Evolutionary conservation across 179 eudicot genomes (phyloP), one percentile per base, ranked within the genome.

Genomic region (Patellifolia procumbens): DNA sequence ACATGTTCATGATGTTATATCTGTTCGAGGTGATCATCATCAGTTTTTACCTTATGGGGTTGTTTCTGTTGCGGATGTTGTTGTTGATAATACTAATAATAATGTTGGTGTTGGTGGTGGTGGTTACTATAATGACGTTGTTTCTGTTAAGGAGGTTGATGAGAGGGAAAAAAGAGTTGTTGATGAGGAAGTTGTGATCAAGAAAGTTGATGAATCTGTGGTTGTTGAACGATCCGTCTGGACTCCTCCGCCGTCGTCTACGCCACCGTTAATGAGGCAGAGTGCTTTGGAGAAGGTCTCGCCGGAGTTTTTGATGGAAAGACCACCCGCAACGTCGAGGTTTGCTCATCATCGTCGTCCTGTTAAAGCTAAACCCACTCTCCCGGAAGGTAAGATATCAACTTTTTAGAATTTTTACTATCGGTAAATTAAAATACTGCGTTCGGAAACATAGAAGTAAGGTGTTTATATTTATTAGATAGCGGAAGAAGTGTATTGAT

Each of bases 281-380:
- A 61, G 58, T 52, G 61, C 78, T 17, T 19, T 76, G 31, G 79
- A 60, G 65, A 62, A 70, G 59, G 20, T 70, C 10, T 20, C 68
- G 16, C 19, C 76, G 77, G 85, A 77, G 62, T 35, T 22, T 28
- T 60, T 49, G 0, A 66, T 74, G 42, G 87, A 87, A 81, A 90
- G 82, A 71, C 92, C 90, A 16, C 88, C 87, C 39, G 86, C 81
- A 71, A 72, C 82, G n/a, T 73, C 91, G 6, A 87, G 94, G 76
- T 84, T 89, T 39, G 88, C 62, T 24, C 75, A 80, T 31, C 83
- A 82, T 78, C 90, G 91, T 39, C 86, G 83, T 63, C 87, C 85
- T n/a, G n/a, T n/a, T n/a, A n/a, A n/a, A 80, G 69, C 81, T 69
- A 79, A 39, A 39, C 43, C 43, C 6, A 9, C 53, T 77, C 86